Conservation (phyloP, 371 early-diverging fungal genomes). For the Homolaphlyctis polyrhiza region DNA sequence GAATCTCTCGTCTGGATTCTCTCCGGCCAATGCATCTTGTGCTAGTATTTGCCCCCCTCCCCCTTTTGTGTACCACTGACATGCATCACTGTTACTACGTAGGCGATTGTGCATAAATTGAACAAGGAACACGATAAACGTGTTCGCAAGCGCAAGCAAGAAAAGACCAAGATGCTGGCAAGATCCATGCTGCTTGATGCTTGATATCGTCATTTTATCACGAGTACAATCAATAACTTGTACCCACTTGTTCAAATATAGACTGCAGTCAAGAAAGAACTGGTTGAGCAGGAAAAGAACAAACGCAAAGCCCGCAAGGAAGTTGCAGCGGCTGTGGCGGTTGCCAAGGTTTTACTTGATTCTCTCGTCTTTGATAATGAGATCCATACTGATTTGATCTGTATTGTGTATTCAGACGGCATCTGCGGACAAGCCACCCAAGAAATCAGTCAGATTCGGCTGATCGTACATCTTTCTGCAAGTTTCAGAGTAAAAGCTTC, state of each 20-base stretch:
- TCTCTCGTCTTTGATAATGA: too few species aligned
- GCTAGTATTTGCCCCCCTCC: too few species aligned
- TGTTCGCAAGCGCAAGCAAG: neutral
- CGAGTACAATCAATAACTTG: neutral
- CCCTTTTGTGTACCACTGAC: neutral
- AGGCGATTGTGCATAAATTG: neutral
- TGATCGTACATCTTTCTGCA: too few species aligned
- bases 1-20: neutral
- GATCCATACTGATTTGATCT: too few species aligned
- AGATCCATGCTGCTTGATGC: neutral
- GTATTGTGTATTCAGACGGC: too few species aligned
- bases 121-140: neutral
- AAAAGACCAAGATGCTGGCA: neutral
- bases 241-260: neutral
- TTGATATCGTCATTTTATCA: neutral
- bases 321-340: neutral
- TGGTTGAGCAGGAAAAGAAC: slow-evolving; percentile 1
- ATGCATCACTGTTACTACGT: neutral
- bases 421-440: too few species aligned
- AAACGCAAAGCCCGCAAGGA: slow-evolving; percentile 6
- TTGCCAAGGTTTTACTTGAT: too few species aligned
- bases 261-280: slow-evolving; percentile 1
- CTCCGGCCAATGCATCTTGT: neutral
- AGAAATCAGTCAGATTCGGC: too few species aligned
- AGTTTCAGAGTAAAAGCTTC: too few species aligned